These are phyloP conservation scores for Auricularia cornea DNA, from an alignment of 768 basidiomycete genomes.

Conservation along the genomic window DNA sequence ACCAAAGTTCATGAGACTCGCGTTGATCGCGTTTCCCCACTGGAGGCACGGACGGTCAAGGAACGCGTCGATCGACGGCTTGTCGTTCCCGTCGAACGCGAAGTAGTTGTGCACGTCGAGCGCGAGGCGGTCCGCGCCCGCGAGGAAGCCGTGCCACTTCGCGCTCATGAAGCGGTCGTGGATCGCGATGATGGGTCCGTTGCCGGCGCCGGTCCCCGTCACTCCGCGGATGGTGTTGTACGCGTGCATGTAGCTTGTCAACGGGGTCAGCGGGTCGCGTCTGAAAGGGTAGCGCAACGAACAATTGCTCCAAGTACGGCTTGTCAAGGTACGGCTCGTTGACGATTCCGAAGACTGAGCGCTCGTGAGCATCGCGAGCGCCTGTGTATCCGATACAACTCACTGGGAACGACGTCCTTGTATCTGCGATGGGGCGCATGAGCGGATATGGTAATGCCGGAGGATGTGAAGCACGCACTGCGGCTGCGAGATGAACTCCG, in stretches of 20 bases:
- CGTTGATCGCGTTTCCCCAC: background rate
- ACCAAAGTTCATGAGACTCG: constrained; percentile 41
- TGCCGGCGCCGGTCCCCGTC: constrained; percentile 60
- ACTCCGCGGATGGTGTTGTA: constrained; percentile 75
- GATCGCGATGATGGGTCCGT: constrained; percentile 75
- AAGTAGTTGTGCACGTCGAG: constrained; percentile 87
- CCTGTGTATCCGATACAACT: too few relatives aligned
- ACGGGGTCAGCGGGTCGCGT: background rate
- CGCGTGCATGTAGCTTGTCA: constrained; percentile 71
- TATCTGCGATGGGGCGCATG: constrained; percentile 70
- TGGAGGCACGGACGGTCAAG: background rate
- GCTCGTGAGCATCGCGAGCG: too few relatives aligned
- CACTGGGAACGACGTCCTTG: constrained; percentile 43
- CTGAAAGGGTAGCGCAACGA: background rate
- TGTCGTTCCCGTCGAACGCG: constrained; percentile 46
- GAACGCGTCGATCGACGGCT: background rate
- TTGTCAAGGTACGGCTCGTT: constrained; percentile 46
- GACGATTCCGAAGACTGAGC: constrained; percentile 44
- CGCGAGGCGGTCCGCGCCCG: constrained; percentile 71
- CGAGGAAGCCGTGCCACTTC: constrained; percentile 64
- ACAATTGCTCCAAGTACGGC: background rate
- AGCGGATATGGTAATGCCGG: constrained; percentile 62
- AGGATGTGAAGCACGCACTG: constrained; percentile 55
- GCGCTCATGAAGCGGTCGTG: constrained; percentile 80
- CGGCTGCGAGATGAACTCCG: constrained; percentile 76